These are phyloP conservation scores for Nakazawaea holstii DNA, from an alignment of 805 yeast species.

Conservation along the genomic window DNA sequence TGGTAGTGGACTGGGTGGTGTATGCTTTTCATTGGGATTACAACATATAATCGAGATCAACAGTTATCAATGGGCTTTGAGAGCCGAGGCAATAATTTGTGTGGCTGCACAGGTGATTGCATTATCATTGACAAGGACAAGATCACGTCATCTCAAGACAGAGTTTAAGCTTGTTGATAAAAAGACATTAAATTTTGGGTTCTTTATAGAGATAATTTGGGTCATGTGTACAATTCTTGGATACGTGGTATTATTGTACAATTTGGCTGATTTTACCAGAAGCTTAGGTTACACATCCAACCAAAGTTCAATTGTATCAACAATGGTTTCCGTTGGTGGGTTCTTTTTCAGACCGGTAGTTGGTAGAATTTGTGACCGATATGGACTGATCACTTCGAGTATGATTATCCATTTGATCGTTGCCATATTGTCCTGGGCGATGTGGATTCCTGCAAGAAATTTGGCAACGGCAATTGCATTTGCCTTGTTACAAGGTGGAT, in stretches of 20 bases:
- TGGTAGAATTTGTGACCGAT: conserved; percentile 44
- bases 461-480: conserved; percentile 50
- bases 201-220: conserved; percentile 35
- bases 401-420: conserved; percentile 32
- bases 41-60: conserved; percentile 32
- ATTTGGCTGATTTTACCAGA: conserved; percentile 53
- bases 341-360: conserved; percentile 49
- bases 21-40: conserved; percentile 43
- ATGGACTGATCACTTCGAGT: conserved; percentile 47
- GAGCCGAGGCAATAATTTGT: conserved; percentile 41
- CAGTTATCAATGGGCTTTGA: conserved; percentile 43
- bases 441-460: conserved; percentile 57
- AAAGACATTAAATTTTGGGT: conserved; percentile 34
- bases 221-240: conserved; percentile 50
- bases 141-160: conserved; percentile 31
- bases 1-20: conserved; percentile 52
- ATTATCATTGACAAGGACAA: conserved; percentile 28
- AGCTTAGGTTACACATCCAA: conserved; percentile 50
- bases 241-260: conserved; percentile 53
- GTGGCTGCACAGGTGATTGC: conserved; percentile 28
- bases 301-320: conserved; percentile 54
- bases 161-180: conserved; percentile 35
- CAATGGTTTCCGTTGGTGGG: conserved; percentile 56
- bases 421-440: conserved; percentile 36
- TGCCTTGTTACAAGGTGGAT: conserved; percentile 45